phyloP scores from a whole-genome alignment of 352 stramenopile species.

The Pythium oligandrum region DNA sequence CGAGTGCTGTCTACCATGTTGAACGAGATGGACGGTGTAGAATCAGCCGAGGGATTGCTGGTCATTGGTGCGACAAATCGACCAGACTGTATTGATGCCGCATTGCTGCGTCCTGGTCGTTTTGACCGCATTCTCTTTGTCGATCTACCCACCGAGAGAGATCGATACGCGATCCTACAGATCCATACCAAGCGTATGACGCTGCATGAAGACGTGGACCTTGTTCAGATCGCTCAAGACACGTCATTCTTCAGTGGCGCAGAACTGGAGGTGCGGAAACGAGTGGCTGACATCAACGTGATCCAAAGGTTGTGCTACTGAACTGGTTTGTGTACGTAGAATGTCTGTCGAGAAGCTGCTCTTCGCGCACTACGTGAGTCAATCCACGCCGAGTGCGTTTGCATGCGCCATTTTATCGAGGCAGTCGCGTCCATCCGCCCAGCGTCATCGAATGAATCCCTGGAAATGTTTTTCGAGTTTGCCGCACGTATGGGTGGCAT shows the following conservation, averaged over 20 bases:
- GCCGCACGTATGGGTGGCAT: conserved; percentile 52
- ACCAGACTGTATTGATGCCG: conserved; percentile 97
- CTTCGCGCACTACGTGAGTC: conserved; percentile 68
- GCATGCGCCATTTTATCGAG: conserved; percentile 54
- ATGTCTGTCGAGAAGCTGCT: conserved; percentile 82
- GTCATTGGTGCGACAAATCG: conserved; percentile 98
- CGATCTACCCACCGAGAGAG: conserved; percentile 67
- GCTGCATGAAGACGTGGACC: conserved; percentile 57
- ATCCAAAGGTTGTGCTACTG: too few relatives aligned
- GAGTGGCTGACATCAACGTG: too few relatives aligned
- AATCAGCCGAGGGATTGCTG: conserved; percentile 91
- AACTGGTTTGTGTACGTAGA: conserved; percentile 26
- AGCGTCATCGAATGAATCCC: conserved; percentile 46
- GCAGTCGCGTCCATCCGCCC: conserved; percentile 46
- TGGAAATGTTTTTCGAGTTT: conserved; percentile 60
- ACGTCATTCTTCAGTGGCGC: conserved; percentile 78
- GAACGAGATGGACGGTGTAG: conserved; percentile 97
- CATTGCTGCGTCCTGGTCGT: conserved; percentile 93
- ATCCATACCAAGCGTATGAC: conserved; percentile 72
- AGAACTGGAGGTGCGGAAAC: conserved; percentile 70
- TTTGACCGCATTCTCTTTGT: conserved; percentile 97
- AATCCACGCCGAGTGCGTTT: conserved; percentile 43
- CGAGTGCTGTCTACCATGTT: conserved; percentile 97
- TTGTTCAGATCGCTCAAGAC: conserved; percentile 40
- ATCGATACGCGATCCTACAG: conserved; percentile 64